Evolutionary conservation across 2,329 filamentous ascomycete species (phyloP), one percentile per base, ranked within the genome.

Genomic region (Sclerotinia borealis): DNA sequence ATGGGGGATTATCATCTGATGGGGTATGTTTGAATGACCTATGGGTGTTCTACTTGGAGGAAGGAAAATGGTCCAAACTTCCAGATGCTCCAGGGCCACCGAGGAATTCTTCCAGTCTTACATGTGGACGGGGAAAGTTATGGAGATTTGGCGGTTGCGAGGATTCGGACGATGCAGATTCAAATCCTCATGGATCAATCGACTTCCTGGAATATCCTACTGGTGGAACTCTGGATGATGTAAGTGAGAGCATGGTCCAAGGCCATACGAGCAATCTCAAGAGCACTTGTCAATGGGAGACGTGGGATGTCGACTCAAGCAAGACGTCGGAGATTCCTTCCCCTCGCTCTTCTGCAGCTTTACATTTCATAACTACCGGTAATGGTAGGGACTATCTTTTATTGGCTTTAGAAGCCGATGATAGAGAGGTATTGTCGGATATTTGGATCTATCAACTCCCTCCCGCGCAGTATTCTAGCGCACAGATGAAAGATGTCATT

Each of bases 21-120:
- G 31, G 31, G 10, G 43, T 50, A 13, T 19, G 27, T 31, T 22
- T 50, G 11, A 39, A 48, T 29, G 58, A 51, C 31, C 17, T 51
- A 4, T 60, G 58, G 58, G 58, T 25, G n/a, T 60, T 60, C 19
- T 60, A 60, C 34, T 22, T 60, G 34, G 58, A 41, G 10, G 45
- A 60, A 51, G 45, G 58, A 10, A 60, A 60, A 11, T 60, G 58
- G 45, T 39, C 22, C 11, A 60, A 45, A 11, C 58, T 60, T 2
- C 58, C 58, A 29, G 58, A 60, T 51, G 31, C 58, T n/a, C 58
- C 45, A 37, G 31, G 43, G 17, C 8, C 11, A 29, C 45, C 58
- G 4, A 51, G 22, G 27, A 2, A 17, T 31, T 19, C 34, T n/a
- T 15, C 34, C 13, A 51, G 34, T 31, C 17, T 60, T 29, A 31